A percentile compares a stretch with the other conserved stretches of the same genome.
Conservation (phyloP, 345 rosid species). For the Reutealis trisperma region DNA sequence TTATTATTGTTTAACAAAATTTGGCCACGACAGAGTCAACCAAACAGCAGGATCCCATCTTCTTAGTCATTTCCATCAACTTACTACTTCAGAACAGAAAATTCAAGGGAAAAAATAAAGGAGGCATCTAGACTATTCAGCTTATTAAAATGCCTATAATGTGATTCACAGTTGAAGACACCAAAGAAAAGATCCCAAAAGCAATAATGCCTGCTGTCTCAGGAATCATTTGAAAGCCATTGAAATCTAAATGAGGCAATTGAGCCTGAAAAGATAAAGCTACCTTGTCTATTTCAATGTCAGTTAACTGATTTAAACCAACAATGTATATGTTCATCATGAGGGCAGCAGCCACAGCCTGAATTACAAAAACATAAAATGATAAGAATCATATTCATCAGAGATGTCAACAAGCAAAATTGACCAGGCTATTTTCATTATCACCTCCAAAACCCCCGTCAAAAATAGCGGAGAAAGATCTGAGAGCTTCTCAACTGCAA, state of each 20-base stretch:
- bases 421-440: slow-evolving; percentile 18
- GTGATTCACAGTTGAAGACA: slow-evolving; percentile 1
- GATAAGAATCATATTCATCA: slow-evolving; percentile 2
- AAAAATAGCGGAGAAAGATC: slow-evolving; percentile 76
- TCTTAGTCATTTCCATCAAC: neutral
- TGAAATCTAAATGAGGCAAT: neutral
- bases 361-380: slow-evolving; percentile 24
- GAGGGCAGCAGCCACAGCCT: slow-evolving; percentile 92
- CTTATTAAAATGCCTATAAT: slow-evolving; percentile 12
- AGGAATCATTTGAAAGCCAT: neutral
- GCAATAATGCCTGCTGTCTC: neutral
- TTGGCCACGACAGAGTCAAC: neutral
- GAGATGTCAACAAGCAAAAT: neutral
- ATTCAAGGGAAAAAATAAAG: neutral
- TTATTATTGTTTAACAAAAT: neutral
- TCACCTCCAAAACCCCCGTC: slow-evolving; percentile 78
- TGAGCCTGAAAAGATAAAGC: neutral
- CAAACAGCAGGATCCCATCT: neutral
- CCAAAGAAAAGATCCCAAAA: slow-evolving; percentile 4
- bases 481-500: slow-evolving; percentile 72
- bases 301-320: slow-evolving; percentile 84
- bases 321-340: slow-evolving; percentile 95
- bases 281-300: slow-evolving; percentile 96
- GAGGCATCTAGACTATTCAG: neutral
- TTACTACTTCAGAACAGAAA: neutral